These are phyloP conservation scores for Colletotrichum melonis DNA, from an alignment of 2,329 filamentous ascomycete species.

Conservation along the genomic window DNA sequence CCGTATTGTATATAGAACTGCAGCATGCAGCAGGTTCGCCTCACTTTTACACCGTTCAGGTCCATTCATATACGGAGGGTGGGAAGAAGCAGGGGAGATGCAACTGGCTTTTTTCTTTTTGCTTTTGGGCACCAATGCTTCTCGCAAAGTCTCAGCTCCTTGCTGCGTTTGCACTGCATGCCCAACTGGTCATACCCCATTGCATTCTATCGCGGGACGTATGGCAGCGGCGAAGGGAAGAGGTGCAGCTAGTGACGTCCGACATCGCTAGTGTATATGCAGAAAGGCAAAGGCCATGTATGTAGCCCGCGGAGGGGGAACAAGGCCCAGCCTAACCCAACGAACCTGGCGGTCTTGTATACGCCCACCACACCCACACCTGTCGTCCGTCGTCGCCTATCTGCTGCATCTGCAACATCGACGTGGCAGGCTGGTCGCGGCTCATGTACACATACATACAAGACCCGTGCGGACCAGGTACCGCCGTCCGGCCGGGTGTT, in stretches of 20 bases:
- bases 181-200: neutral
- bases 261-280: conserved; percentile 25
- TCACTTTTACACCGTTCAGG: conserved; percentile 23
- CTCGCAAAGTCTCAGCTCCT: neutral
- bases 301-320: neutral
- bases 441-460: conserved; percentile 20
- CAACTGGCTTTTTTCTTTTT: neutral
- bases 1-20: conserved; percentile 12
- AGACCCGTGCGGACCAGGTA: conserved; percentile 11
- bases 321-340: conserved; percentile 5
- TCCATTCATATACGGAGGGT: neutral
- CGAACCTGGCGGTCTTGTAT: neutral
- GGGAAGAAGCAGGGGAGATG: neutral
- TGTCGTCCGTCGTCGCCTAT: conserved; percentile 24
- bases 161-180: neutral
- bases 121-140: conserved; percentile 35
- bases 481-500: neutral
- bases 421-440: conserved; percentile 29
- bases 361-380: conserved; percentile 20
- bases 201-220: conserved; percentile 1
- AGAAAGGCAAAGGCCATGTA: neutral
- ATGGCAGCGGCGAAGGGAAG: neutral
- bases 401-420: conserved; percentile 31
- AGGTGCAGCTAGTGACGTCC: conserved; percentile 33
- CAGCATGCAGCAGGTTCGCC: conserved; percentile 26